Evolutionary conservation across 495 filamentous ascomycete genomes (phyloP).

Genomic region (Massariosphaeria phaeospora): DNA sequence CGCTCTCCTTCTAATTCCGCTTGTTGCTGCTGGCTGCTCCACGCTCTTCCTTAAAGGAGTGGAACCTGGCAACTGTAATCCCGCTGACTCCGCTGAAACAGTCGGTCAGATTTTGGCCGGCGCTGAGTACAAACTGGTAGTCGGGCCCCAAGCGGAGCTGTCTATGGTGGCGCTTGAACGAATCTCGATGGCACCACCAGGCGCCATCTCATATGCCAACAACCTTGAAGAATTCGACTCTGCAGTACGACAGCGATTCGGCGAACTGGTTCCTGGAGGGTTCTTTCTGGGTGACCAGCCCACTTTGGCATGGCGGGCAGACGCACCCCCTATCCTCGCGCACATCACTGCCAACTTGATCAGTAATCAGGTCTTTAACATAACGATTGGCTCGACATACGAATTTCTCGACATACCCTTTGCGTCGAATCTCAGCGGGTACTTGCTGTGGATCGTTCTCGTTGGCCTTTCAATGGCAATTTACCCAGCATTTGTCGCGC

Average conservation of each 20-base stretch:
- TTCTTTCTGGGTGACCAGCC: conserved; percentile 68
- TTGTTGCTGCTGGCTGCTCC: conserved; percentile 66
- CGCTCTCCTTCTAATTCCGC: conserved; percentile 66
- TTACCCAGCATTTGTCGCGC: conserved; percentile 76
- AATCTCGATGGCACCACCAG: conserved; percentile 41
- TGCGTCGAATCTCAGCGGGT: no score
- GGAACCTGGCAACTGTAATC: conserved; percentile 52
- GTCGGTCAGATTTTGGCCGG: conserved; percentile 25
- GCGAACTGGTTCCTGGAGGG: conserved; percentile 64
- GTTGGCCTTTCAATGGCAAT: conserved; percentile 67
- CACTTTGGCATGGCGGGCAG: no score
- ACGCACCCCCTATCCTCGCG: background rate
- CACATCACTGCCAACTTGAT: conserved; percentile 11
- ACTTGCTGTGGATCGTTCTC: conserved; percentile 75
- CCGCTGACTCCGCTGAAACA: conserved; percentile 36
- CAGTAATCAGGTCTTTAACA: no score
- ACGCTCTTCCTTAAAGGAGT: conserved; percentile 62
- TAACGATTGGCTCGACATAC: no score
- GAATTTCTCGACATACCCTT: no score
- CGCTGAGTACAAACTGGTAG: conserved; percentile 17
- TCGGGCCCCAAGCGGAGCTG: conserved; percentile 13
- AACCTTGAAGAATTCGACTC: conserved; percentile 60
- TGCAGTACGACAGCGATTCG: conserved; percentile 56
- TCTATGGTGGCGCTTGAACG: background rate
- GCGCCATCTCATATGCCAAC: conserved; percentile 55